phyloP scores from a whole-genome alignment of 2,329 filamentous ascomycete species.

The Calonectria montana region DNA sequence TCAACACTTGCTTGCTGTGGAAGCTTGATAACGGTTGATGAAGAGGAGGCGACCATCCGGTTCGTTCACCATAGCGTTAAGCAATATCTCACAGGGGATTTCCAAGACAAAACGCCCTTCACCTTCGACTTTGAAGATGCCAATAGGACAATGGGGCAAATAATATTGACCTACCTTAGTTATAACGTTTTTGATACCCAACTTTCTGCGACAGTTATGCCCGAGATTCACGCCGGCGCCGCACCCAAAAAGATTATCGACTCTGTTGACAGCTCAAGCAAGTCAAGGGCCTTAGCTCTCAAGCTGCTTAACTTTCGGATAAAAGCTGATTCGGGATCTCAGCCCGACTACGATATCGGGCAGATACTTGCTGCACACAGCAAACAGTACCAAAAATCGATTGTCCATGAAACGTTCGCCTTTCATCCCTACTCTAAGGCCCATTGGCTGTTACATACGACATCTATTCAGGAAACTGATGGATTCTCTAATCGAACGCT shows the following conservation, averaged over 20 bases:
- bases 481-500: not conserved
- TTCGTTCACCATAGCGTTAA: constrained; percentile 51
- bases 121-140: not conserved
- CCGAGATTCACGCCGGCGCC: not conserved
- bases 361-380: not conserved
- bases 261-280: not conserved
- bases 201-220: not conserved
- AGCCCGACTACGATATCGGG: not conserved
- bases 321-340: not conserved
- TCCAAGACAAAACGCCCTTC: not conserved
- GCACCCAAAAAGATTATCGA: not conserved
- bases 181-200: constrained; percentile 15
- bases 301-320: not conserved
- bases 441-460: not conserved
- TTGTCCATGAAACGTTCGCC: not conserved
- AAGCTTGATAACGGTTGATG: constrained; percentile 48
- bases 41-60: constrained; percentile 46
- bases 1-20: constrained; percentile 45
- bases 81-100: constrained; percentile 44
- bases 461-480: not conserved
- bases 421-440: not conserved
- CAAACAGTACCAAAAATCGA: not conserved
- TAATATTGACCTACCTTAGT: constrained; percentile 10
- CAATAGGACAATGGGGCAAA: constrained; percentile 1
- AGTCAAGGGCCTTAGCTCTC: not conserved